A percentile compares a stretch with the other conserved stretches of the same genome.
These are phyloP conservation scores for Erigeron canadensis DNA, from an alignment of 129 eudicot species.

Conservation along the genomic window DNA sequence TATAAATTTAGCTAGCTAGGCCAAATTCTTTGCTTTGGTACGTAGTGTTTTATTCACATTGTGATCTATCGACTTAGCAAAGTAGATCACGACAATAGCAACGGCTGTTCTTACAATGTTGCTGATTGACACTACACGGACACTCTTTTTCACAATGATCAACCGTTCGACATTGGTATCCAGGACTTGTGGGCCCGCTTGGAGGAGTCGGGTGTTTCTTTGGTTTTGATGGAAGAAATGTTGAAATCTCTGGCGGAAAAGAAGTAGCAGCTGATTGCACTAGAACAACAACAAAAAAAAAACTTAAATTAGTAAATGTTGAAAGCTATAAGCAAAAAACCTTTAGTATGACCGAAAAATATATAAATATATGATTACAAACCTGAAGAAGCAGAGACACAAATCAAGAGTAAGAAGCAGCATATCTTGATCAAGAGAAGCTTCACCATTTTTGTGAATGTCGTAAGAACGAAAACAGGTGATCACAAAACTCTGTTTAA, in stretches of 20 bases:
- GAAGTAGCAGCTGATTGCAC: background rate
- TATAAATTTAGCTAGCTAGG: no score
- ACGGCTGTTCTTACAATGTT: background rate
- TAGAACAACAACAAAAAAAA: no score
- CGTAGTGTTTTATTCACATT: no score
- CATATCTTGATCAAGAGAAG: background rate
- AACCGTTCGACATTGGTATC: background rate
- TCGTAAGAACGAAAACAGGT: background rate
- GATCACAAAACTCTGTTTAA: background rate
- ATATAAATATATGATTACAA: no score
- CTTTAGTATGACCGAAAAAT: no score
- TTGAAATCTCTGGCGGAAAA: background rate
- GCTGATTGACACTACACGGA: background rate
- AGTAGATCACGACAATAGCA: background rate
- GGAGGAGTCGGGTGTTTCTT: background rate
- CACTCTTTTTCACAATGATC: background rate
- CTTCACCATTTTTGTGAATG: constrained; percentile 1
- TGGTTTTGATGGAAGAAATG: background rate
- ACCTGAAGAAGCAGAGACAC: background rate
- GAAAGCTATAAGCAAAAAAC: no score
- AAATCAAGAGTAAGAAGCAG: constrained; percentile 17
- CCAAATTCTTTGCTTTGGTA: no score
- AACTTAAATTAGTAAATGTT: no score
- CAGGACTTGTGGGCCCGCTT: background rate
- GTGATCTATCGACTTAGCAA: no score